Percentiles rank a stretch among this genome's conserved stretches.
Conservation (phyloP, 257 asterid species). For the Nicotiana otophora region DNA sequence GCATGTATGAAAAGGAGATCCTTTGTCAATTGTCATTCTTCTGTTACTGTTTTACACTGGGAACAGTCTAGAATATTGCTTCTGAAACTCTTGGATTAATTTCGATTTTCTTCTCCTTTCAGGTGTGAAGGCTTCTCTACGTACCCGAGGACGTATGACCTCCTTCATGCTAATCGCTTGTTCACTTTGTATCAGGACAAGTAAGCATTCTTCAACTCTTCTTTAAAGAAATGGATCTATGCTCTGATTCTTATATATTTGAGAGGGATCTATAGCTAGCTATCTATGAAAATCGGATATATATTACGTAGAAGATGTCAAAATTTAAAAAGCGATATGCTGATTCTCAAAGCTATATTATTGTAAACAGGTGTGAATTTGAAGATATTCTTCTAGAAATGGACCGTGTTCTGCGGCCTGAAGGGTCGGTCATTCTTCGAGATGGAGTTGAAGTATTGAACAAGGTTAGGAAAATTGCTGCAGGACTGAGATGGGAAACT, state of each 20-base stretch:
- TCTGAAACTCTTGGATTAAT: neutral
- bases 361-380: constrained; percentile 55
- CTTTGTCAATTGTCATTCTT: neutral
- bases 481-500: constrained; percentile 79
- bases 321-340: neutral
- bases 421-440: constrained; percentile 63
- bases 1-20: neutral
- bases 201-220: constrained; percentile 35
- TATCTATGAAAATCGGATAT: neutral
- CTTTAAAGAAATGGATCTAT: neutral
- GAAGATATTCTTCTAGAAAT: constrained; percentile 86
- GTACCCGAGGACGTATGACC: constrained; percentile 90
- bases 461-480: constrained; percentile 57
- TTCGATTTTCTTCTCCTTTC: neutral
- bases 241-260: neutral
- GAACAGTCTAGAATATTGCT: neutral
- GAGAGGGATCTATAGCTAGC: neutral
- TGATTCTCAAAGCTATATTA: neutral
- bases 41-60: neutral
- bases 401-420: constrained; percentile 86
- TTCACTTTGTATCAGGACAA: constrained; percentile 71
- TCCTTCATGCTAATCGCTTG: constrained; percentile 66
- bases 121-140: constrained; percentile 98
- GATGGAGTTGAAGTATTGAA: constrained; percentile 75
- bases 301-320: neutral